phyloP scores from a whole-genome alignment of 2,329 filamentous ascomycete genomes.

The Trichophyton benhamiae region DNA sequence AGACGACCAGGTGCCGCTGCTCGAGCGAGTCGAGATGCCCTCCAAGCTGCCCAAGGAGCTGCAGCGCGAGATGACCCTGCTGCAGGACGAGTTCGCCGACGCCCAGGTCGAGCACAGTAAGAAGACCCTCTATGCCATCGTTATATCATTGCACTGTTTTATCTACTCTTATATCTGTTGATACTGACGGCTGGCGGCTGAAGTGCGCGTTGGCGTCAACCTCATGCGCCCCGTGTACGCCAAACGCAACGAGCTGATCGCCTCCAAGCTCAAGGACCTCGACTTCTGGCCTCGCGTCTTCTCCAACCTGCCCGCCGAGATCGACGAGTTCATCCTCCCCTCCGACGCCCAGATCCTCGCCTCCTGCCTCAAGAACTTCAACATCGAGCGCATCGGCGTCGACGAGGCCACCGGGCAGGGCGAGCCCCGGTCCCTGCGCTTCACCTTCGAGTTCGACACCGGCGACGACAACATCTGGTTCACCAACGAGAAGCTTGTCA shows the following conservation, averaged over 20 bases:
- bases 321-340: slow-evolving; percentile 80
- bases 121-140: slow-evolving; percentile 5
- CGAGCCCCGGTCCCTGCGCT: slow-evolving; percentile 66
- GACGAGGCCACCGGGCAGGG: slow-evolving; percentile 43
- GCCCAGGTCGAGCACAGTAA: slow-evolving; percentile 71
- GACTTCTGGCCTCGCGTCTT: slow-evolving; percentile 94
- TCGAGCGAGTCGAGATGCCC: slow-evolving; percentile 23
- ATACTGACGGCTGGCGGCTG: not conserved
- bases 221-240: slow-evolving; percentile 55
- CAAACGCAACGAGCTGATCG: slow-evolving; percentile 58
- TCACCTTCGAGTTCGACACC: slow-evolving; percentile 61
- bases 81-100: slow-evolving; percentile 76
- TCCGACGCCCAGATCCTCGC: slow-evolving; percentile 59
- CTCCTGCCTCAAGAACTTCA: slow-evolving; percentile 53
- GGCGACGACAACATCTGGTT: slow-evolving; percentile 64
- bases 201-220: not conserved
- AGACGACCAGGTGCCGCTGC: slow-evolving; percentile 22
- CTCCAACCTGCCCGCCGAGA: slow-evolving; percentile 70
- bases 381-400: slow-evolving; percentile 71
- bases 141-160: slow-evolving; percentile 14
- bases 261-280: slow-evolving; percentile 48
- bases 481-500: slow-evolving; percentile 62
- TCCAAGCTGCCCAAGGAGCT: slow-evolving; percentile 37
- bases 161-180: slow-evolving; percentile 4
- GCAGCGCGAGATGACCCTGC: slow-evolving; percentile 51